Evolutionary conservation across 179 eudicot species (phyloP).

Genomic region (Silene vulgaris): DNA sequence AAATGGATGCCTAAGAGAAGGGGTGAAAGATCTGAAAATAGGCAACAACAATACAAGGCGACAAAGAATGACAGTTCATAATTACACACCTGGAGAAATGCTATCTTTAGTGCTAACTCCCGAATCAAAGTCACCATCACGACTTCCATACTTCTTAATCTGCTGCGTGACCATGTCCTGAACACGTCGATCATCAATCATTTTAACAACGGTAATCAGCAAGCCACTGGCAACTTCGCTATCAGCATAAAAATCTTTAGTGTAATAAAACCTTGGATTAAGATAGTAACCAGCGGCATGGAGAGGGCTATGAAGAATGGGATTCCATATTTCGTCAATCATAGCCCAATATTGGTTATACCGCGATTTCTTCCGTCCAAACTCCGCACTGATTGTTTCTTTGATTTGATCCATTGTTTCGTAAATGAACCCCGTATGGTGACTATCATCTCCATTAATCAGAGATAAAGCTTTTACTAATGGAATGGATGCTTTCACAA

Average conservation of each 20-base stretch:
- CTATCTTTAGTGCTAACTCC: constrained; percentile 22
- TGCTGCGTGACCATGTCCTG: constrained; percentile 36
- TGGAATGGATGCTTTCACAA: constrained; percentile 50
- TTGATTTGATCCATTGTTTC: constrained; percentile 65
- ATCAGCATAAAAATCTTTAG: constrained; percentile 31
- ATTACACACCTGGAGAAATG: constrained; percentile 45
- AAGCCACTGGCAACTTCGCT: constrained; percentile 38
- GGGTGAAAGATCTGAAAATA: neutral
- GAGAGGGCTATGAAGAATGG: constrained; percentile 54
- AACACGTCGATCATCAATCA: constrained; percentile 22
- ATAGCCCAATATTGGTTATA: constrained; percentile 39
- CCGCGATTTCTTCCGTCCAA: constrained; percentile 28
- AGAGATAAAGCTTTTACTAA: constrained; percentile 41
- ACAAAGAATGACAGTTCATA: neutral
- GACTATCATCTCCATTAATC: constrained; percentile 28
- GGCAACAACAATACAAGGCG: neutral
- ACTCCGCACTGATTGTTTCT: constrained; percentile 47
- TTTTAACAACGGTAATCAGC: constrained; percentile 31
- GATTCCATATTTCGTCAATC: constrained; percentile 65
- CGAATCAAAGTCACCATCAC: constrained; percentile 25
- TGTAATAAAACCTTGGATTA: constrained; percentile 30
- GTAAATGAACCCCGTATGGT: constrained; percentile 46
- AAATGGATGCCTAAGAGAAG: too few relatives aligned
- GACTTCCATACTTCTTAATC: constrained; percentile 19
- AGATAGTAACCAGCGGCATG: constrained; percentile 59